A percentile compares a stretch with the other conserved stretches of the same genome.
Evolutionary conservation across 371 early-diverging fungal genomes (phyloP).

Genomic region (Syncephalastrum contaminatum): DNA sequence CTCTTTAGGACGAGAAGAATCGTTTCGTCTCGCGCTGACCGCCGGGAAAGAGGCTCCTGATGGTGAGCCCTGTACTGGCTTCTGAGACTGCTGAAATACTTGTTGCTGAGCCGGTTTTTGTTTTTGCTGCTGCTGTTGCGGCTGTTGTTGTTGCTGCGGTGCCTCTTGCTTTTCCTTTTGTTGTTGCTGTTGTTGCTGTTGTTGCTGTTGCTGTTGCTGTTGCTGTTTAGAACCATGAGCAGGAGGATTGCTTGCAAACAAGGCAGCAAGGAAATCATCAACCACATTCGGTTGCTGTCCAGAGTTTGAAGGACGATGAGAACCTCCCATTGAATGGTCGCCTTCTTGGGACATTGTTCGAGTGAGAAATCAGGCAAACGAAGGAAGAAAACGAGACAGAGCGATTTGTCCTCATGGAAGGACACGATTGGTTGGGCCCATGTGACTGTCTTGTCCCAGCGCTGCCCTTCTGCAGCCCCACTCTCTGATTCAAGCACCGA

Average conservation of each 20-base stretch:
- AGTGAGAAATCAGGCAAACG: too few species aligned
- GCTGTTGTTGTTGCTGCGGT: constrained; percentile 5
- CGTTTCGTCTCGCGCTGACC: too few species aligned
- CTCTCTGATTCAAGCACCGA: too few species aligned
- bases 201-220: constrained; percentile 45
- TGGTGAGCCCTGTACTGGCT: constrained; percentile 9
- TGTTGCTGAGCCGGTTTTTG: neutral
- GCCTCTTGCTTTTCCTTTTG: constrained; percentile 9
- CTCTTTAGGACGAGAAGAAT: too few species aligned
- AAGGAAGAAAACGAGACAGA: too few species aligned
- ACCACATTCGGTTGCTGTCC: constrained; percentile 35
- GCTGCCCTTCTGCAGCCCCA: too few species aligned
- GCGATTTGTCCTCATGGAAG: too few species aligned
- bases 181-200: constrained; percentile 68
- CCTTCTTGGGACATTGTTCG: too few species aligned
- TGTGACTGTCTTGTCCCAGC: too few species aligned
- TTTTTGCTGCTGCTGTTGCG: neutral
- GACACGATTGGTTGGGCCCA: too few species aligned
- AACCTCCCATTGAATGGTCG: too few species aligned
- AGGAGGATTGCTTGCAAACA: constrained; percentile 53
- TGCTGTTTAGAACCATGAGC: constrained; percentile 70
- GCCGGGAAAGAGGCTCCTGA: too few species aligned
- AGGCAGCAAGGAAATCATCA: constrained; percentile 49
- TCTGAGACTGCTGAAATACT: constrained; percentile 1
- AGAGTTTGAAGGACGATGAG: constrained; percentile 1